Evolutionary conservation across 2,329 filamentous ascomycete genomes (phyloP).

Genomic region (Diaporthe citriasiana): DNA sequence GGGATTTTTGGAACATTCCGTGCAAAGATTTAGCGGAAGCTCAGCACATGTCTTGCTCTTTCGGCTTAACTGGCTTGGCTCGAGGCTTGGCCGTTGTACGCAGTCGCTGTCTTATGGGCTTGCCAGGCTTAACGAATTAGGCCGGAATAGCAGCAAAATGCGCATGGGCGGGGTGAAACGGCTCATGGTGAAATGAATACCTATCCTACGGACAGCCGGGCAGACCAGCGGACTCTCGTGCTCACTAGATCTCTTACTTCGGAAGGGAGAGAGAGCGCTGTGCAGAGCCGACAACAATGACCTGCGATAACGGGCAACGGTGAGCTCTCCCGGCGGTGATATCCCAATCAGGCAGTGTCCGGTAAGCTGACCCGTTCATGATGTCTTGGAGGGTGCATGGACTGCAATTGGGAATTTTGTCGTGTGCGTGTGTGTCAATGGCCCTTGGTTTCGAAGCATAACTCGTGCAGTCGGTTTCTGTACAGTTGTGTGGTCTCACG

Average conservation of each 20-base stretch:
- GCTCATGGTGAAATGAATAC: too few species aligned
- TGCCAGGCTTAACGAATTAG: background rate
- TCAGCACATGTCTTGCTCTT: background rate
- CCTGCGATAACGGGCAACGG: background rate
- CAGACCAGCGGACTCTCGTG: background rate
- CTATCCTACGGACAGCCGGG: too few species aligned
- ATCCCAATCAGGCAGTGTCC: background rate
- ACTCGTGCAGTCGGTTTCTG: conserved; percentile 7
- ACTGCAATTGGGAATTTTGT: background rate
- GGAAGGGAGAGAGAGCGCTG: background rate
- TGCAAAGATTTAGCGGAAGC: background rate
- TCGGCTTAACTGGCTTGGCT: background rate
- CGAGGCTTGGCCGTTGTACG: background rate
- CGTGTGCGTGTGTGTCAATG: background rate
- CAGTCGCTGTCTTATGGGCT: background rate
- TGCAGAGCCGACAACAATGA: background rate
- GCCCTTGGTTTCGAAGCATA: background rate
- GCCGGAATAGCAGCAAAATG: background rate
- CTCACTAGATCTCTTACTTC: background rate
- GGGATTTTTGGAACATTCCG: background rate
- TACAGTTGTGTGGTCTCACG: background rate
- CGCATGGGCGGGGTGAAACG: too few species aligned
- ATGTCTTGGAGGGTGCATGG: background rate
- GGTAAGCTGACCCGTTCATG: background rate
- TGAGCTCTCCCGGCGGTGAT: background rate